A percentile compares a stretch with the other conserved stretches of the same genome.
These are phyloP conservation scores for Melaleuca alternifolia DNA, from an alignment of 345 rosid species.

Conservation along the genomic window DNA sequence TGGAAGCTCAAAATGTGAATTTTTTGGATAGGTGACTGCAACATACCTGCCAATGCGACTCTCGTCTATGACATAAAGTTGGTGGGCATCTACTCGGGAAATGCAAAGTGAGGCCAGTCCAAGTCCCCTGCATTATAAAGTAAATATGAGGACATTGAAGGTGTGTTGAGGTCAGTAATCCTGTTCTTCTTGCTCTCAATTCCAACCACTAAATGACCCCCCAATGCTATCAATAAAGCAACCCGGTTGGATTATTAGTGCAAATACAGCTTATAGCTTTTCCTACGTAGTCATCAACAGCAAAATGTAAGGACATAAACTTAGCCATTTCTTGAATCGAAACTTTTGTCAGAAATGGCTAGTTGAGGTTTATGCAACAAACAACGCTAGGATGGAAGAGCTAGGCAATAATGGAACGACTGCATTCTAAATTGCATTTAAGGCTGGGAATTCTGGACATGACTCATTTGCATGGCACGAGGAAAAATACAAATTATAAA, in stretches of 20 bases:
- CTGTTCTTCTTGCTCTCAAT: neutral
- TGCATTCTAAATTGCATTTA: neutral
- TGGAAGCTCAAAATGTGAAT: neutral
- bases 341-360: neutral
- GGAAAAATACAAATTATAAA: neutral
- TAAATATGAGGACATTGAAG: neutral
- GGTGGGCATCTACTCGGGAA: conserved; percentile 66
- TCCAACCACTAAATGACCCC: neutral
- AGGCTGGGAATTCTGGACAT: neutral
- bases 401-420: neutral
- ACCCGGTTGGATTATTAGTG: neutral
- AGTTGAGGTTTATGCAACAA: neutral
- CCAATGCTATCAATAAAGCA: neutral
- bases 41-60: conserved; percentile 92
- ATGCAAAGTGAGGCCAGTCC: conserved; percentile 5
- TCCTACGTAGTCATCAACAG: neutral
- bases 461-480: neutral
- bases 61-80: conserved; percentile 77
- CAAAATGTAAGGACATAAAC: neutral
- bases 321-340: neutral
- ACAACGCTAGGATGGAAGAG: neutral
- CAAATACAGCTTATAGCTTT: neutral
- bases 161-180: neutral
- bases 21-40: conserved; percentile 67
- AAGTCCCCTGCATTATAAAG: neutral